Base-by-base conservation (phyloP, 192 early-diverging fungal species). In the Mortierella claussenii region DNA sequence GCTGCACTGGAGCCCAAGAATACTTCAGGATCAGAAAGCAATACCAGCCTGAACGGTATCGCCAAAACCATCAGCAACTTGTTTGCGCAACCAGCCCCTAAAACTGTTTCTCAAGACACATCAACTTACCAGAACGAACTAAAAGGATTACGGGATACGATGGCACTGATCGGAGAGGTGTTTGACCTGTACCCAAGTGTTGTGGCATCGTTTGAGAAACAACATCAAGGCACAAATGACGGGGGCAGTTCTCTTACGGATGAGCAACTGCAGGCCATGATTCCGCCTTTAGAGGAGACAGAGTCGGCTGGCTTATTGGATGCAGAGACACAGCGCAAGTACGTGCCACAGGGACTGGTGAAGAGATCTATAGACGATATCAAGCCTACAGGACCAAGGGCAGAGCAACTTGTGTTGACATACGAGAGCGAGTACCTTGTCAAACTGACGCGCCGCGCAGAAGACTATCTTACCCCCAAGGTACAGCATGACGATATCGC, bases 351-450 rank as follows among this genome's bases (percentile, higher is more conserved):
- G 2, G 73, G 73, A 0, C 40, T 76, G 28, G 45, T 61, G 34
- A 67, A 46, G 53, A 55, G 45, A 21, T 33, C 73, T 4, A 43
- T 62, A 40, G 64, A 56, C 26, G 64, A 67, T 28, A 30, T 76
- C 3, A 50, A 52, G 4, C 27, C 47, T n/a, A 28, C 26, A n/a
- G 64, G 64, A 33, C 40, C 58, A 9, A 49, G 53, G 5, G 53
- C 60, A 11, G 46, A 76, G 31, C 44, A 50, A 0, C 34, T 76
- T 21, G 64, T 76, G 0, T 34, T 76, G 33, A 67, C 73, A 0
- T 76, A 76, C 13, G 73, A 76, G 21, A 67, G 48, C 46, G 73
- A 76, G 13, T 61, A 26, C 20, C 30, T 76, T 17, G 58, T 76
- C 31, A 67, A 62, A n/a, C 28, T 59, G 50, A 62, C 73, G 12